Evolutionary conservation across 805 yeast genomes (phyloP).

Genomic region (Tetrapisispora taiwanensis): DNA sequence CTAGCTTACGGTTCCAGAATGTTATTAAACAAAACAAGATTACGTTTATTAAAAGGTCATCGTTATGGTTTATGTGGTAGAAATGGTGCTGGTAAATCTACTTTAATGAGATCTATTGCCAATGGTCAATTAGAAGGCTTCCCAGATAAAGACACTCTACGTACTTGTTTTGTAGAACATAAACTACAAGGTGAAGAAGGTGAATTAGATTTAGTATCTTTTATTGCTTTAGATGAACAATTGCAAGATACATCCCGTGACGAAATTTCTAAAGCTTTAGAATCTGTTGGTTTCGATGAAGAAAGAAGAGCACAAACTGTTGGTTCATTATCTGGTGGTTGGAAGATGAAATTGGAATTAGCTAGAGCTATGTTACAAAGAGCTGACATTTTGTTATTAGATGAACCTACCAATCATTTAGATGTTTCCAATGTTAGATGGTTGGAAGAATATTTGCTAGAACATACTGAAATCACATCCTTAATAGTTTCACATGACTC

Average conservation of each 20-base stretch:
- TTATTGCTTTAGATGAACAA: slow-evolving; percentile 85
- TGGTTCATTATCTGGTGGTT: slow-evolving; percentile 94
- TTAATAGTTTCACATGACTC: slow-evolving; percentile 97
- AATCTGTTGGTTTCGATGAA: slow-evolving; percentile 82
- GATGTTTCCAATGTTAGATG: slow-evolving; percentile 90
- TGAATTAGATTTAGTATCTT: slow-evolving; percentile 75
- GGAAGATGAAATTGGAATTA: slow-evolving; percentile 97
- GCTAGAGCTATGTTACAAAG: slow-evolving; percentile 98
- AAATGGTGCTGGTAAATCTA: slow-evolving; percentile 98
- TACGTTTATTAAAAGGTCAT: slow-evolving; percentile 85
- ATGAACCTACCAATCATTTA: slow-evolving; percentile 97
- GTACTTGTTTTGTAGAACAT: slow-evolving; percentile 96
- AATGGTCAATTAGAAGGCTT: slow-evolving; percentile 96
- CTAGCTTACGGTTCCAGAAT: slow-evolving; percentile 96
- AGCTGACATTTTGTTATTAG: slow-evolving; percentile 88
- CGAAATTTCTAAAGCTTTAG: slow-evolving; percentile 68
- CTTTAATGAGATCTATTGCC: slow-evolving; percentile 92
- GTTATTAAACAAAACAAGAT: slow-evolving; percentile 85
- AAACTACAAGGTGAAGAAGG: slow-evolving; percentile 92
- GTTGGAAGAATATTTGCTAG: slow-evolving; percentile 79
- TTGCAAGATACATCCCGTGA: slow-evolving; percentile 50
- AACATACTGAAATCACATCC: slow-evolving; percentile 81
- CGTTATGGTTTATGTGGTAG: slow-evolving; percentile 97
- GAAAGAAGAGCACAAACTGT: slow-evolving; percentile 84
- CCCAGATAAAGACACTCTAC: slow-evolving; percentile 77